Conservation (phyloP, 305 asterid species). For the Rubia tinctorum region DNA sequence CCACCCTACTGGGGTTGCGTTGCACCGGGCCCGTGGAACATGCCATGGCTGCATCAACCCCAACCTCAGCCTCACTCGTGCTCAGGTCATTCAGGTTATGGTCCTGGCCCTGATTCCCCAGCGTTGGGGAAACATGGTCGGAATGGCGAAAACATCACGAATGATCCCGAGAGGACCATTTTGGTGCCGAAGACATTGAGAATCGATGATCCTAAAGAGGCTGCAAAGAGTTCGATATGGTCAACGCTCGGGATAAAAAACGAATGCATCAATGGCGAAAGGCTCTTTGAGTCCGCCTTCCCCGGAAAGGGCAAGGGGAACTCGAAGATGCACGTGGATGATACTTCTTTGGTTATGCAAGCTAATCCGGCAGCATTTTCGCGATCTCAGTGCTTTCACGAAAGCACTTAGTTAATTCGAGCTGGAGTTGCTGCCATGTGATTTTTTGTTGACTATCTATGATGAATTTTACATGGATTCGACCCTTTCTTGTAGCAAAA, state of each 20-base stretch:
- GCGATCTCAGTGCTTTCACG: constrained; percentile 57
- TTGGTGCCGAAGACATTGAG: constrained; percentile 49
- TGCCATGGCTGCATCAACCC: constrained; percentile 22
- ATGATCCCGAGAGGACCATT: constrained; percentile 21
- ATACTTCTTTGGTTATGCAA: constrained; percentile 35
- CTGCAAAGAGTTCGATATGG: constrained; percentile 70
- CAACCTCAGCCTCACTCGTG: constrained; percentile 19
- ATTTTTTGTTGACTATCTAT: no score
- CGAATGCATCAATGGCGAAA: constrained; percentile 18
- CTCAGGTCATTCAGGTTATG: no score
- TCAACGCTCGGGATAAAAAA: constrained; percentile 46
- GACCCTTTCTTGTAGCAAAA: not conserved
- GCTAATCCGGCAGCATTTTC: constrained; percentile 86
- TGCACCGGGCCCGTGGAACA: no score
- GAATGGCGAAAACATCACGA: constrained; percentile 27
- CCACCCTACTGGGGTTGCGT: constrained; percentile 39
- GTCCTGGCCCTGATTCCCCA: no score
- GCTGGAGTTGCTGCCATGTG: no score
- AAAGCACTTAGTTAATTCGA: constrained; percentile 27
- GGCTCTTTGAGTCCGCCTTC: constrained; percentile 34
- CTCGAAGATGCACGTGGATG: constrained; percentile 17
- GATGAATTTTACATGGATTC: no score
- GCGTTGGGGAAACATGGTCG: constrained; percentile 53
- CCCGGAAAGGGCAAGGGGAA: constrained; percentile 28
- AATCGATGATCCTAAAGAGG: constrained; percentile 57